Percentiles rank a stretch among this genome's conserved stretches.
These are phyloP conservation scores for Dorcoceras hygrometricum DNA, from an alignment of 257 asterid species.

Conservation along the genomic window DNA sequence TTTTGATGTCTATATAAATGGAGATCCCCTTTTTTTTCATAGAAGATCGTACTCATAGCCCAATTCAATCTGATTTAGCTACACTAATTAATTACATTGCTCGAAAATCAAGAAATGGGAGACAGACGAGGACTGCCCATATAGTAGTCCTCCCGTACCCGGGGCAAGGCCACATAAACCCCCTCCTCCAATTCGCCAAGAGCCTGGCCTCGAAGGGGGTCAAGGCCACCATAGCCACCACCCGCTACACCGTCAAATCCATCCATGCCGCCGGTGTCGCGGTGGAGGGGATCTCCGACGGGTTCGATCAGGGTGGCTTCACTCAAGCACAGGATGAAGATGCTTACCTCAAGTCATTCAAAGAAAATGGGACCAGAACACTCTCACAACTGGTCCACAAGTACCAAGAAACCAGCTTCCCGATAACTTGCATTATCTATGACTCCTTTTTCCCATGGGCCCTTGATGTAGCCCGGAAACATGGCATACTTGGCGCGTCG, in stretches of 20 bases:
- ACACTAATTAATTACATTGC: no score
- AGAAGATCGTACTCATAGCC: no score
- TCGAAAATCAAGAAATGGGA: conserved; percentile 25
- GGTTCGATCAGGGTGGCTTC: conserved; percentile 45
- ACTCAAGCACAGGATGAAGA: conserved; percentile 27
- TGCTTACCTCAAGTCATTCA: conserved; percentile 35
- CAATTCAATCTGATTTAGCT: background rate
- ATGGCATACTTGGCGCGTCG: conserved; percentile 52
- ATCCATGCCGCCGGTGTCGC: conserved; percentile 29
- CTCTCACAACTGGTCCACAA: conserved; percentile 34
- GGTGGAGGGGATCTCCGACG: conserved; percentile 60
- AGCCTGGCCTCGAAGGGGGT: conserved; percentile 60
- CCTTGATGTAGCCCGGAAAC: conserved; percentile 54
- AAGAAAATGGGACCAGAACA: conserved; percentile 45
- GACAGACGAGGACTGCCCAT: conserved; percentile 25
- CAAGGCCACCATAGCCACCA: conserved; percentile 57
- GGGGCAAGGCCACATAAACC: conserved; percentile 79
- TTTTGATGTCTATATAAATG: conserved; percentile 10
- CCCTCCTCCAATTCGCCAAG: conserved; percentile 71
- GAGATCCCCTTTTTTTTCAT: conserved; percentile 1
- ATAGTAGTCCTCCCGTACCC: conserved; percentile 63
- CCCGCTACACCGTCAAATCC: conserved; percentile 42
- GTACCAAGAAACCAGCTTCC: conserved; percentile 28
- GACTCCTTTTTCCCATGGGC: conserved; percentile 77
- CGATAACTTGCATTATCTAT: conserved; percentile 45